These are phyloP conservation scores for Phytophthora colocasiae DNA, from an alignment of 352 stramenopile species.

Conservation along the genomic window DNA sequence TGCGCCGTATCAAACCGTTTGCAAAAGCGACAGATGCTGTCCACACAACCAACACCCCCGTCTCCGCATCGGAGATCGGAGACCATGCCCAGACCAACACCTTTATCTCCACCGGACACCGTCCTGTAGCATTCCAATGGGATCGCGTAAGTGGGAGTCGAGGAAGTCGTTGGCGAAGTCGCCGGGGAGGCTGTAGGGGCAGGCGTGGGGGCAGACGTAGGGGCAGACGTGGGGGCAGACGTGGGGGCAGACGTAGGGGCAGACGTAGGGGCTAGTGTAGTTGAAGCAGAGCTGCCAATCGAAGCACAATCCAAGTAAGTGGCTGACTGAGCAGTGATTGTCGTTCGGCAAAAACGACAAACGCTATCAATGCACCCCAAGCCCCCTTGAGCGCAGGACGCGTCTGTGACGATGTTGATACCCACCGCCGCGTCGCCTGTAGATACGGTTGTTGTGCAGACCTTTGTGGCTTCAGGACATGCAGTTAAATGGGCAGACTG, in stretches of 20 bases:
- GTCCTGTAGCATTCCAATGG: conserved; percentile 30
- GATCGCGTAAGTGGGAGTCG: conserved; percentile 24
- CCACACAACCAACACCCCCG: conserved; percentile 38
- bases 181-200: not conserved
- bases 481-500: conserved; percentile 28
- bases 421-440: conserved; percentile 30
- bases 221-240: not conserved
- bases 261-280: not conserved
- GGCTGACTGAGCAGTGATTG: conserved; percentile 27
- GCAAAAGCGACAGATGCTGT: conserved; percentile 38
- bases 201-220: not conserved
- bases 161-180: conserved; percentile 3
- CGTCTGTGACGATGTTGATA: conserved; percentile 38
- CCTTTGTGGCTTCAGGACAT: conserved; percentile 14
- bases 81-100: conserved; percentile 33
- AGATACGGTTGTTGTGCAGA: conserved; percentile 16
- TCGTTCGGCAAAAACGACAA: conserved; percentile 37
- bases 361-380: conserved; percentile 36
- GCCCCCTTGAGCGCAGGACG: conserved; percentile 30
- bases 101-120: conserved; percentile 30
- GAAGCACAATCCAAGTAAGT: conserved; percentile 8
- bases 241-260: not conserved
- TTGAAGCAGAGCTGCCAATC: not conserved
- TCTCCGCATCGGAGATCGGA: conserved; percentile 44
- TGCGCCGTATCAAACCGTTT: conserved; percentile 35